Evolutionary conservation across 176 grass and related monocot species (phyloP).

Genomic region (Musa beccarii): DNA sequence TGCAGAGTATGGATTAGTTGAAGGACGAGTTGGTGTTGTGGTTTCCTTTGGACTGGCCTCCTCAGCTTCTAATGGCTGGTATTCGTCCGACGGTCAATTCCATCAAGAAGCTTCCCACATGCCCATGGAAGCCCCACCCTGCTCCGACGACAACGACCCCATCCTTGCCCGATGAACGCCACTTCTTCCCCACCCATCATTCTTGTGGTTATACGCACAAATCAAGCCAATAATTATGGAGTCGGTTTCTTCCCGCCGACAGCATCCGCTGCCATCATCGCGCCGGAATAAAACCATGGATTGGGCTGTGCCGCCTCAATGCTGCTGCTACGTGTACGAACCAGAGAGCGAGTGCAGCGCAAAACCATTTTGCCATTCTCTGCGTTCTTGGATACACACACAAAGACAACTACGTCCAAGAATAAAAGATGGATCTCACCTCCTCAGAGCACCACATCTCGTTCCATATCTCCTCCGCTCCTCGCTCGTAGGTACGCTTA

Average conservation of each 20-base stretch:
- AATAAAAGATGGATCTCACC: not conserved
- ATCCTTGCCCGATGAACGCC: not conserved
- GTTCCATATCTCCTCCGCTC: not conserved
- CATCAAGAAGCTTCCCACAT: not conserved
- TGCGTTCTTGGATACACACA: not conserved
- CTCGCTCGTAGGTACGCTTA: not conserved
- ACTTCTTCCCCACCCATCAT: no score
- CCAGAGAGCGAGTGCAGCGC: no score
- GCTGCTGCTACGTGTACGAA: no score
- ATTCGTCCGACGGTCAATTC: not conserved
- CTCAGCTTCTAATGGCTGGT: not conserved
- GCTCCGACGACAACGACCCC: not conserved
- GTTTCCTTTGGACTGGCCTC: not conserved
- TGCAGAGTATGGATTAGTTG: not conserved
- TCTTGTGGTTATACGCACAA: no score
- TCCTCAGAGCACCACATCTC: not conserved
- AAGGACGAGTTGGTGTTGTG: not conserved
- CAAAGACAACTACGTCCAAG: not conserved
- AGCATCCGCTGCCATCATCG: no score
- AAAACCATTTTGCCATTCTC: not conserved
- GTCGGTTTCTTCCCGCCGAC: not conserved
- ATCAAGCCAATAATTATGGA: no score
- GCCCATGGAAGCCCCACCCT: not conserved
- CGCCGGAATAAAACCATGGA: no score
- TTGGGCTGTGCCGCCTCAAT: no score